Conservation (phyloP, 306 rosid species). For the Psophocarpus tetragonolobus region DNA sequence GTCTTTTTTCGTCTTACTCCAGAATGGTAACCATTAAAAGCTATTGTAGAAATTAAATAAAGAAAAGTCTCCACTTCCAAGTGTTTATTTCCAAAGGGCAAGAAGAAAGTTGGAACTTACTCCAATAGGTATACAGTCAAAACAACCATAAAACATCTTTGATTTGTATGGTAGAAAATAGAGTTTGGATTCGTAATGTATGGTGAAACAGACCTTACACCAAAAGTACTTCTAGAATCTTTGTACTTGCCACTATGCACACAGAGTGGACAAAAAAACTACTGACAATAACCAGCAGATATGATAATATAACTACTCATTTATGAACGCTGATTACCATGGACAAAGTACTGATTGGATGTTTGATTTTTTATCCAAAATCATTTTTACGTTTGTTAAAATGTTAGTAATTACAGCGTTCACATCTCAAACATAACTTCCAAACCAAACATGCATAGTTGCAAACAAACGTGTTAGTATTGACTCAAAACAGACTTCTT, state of each 20-base stretch:
- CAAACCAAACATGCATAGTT: too few relatives aligned
- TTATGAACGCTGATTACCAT: not conserved
- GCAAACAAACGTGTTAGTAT: too few relatives aligned
- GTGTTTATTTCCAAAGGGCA: not conserved
- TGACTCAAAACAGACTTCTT: too few relatives aligned
- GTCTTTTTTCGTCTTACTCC: slow-evolving; percentile 14
- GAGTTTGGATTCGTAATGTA: not conserved
- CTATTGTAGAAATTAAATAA: not conserved
- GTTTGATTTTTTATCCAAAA: too few relatives aligned
- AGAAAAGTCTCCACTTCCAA: not conserved
- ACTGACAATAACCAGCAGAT: not conserved
- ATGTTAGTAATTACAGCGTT: too few relatives aligned
- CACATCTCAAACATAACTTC: too few relatives aligned
- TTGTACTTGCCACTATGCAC: not conserved
- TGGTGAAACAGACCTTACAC: not conserved
- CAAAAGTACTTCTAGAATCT: not conserved
- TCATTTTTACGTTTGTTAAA: too few relatives aligned
- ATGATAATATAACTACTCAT: not conserved
- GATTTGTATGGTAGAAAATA: not conserved
- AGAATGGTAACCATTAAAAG: slow-evolving; percentile 3
- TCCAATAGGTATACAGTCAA: not conserved
- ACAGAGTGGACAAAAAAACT: not conserved
- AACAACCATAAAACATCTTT: not conserved
- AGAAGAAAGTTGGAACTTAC: too few relatives aligned
- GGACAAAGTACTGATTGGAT: not conserved